Conservation (phyloP, 768 basidiomycete genomes). For the Amanita rubescens region DNA sequence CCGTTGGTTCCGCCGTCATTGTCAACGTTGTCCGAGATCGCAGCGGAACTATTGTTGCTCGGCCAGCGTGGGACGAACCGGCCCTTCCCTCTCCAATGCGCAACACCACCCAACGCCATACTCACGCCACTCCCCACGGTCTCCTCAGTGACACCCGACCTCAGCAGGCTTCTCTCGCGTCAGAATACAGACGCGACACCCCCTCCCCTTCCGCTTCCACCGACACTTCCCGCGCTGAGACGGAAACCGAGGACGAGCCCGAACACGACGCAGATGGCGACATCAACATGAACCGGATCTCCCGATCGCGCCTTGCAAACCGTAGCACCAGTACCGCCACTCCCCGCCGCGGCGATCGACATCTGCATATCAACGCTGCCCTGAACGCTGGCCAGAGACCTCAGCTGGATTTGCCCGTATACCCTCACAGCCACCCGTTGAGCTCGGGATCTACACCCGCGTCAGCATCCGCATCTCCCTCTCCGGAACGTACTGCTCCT, state of each 20-base stretch:
- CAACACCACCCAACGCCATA: conserved; percentile 8
- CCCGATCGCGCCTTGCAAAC: background rate
- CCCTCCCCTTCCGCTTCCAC: conserved; percentile 33
- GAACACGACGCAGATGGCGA: conserved; percentile 65
- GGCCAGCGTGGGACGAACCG: conserved; percentile 47
- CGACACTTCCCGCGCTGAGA: conserved; percentile 54
- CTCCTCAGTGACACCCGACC: conserved; percentile 10
- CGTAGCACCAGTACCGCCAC: background rate
- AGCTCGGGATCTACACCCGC: conserved; percentile 12
- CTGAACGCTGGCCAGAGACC: conserved; percentile 16
- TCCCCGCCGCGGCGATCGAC: background rate
- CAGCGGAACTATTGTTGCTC: conserved; percentile 68
- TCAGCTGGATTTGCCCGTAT: background rate
- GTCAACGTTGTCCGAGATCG: conserved; percentile 58
- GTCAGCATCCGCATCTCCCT: conserved; percentile 25
- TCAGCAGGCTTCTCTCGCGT: conserved; percentile 13
- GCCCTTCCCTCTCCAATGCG: conserved; percentile 2
- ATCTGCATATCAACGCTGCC: background rate
- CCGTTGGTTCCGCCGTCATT: conserved; percentile 18
- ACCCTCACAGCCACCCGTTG: background rate
- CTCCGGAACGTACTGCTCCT: conserved; percentile 22
- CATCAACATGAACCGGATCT: conserved; percentile 30
- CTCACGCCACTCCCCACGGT: conserved; percentile 10
- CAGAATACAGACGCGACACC: conserved; percentile 16
- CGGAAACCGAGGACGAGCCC: conserved; percentile 75